Evolutionary conservation across 257 asterid species (phyloP), one percentile per base, ranked within the genome.

Genomic region (Solanum virginianum): DNA sequence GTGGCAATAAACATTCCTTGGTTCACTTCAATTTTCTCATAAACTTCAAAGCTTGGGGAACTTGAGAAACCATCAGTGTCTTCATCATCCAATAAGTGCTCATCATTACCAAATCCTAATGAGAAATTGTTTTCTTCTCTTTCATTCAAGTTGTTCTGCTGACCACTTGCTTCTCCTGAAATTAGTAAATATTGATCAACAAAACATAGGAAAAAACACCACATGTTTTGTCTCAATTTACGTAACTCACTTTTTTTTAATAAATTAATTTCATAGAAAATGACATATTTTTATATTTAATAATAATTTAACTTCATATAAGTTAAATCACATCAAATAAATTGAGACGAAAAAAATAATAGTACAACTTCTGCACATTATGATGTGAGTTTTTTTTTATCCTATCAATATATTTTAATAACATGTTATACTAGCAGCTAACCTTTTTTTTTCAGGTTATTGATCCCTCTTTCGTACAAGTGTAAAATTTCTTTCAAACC

Each of bases 1-100:
- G 91, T 90, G 17, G 91, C 88, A 32, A 90, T 57, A 18, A 89
- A 85, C 91, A 87, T 86, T 24, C 91, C 92, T 54, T 87, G 92
- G 18, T 69, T 90, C 26, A 90, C 85, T 85, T 90, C 88, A 22
- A 85, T 59, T 66, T 89, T 87, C 85, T 90, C 92, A 82, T 84
- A 89, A n/a, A 87, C 90, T 75, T 89, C 89, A 22, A 87, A 89
- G 75, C 87, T 84, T 17, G 89, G 88, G 26, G 84, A 80, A 51
- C 81, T 88, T 16, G 90, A 88, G 83, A 90, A 90, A 36, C 85
- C 88, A 36, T 87, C 88, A 6, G 84, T 55, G 39, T 88, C 87
- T 55, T 66, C 89, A 80, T 87, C 88, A 55, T 85, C 87, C 49
- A 88, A 83, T 59, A 86, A 86, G 20, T 82, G 45, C 36, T 90